Evolutionary conservation across 805 yeast species (phyloP).

Genomic region (Suhomyces vadensis): DNA sequence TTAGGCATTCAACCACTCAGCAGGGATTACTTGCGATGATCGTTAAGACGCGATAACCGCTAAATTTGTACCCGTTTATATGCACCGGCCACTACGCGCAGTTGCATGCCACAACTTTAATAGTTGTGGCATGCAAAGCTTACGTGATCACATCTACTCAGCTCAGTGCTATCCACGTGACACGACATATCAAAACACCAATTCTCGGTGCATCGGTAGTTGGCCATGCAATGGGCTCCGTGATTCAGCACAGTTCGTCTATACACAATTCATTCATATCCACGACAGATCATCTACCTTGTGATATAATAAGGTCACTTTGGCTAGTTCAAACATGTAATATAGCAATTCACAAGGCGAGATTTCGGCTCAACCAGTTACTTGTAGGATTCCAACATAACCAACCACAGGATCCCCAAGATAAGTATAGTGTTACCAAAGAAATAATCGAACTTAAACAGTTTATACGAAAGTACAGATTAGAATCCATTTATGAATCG

Average conservation of each 20-base stretch:
- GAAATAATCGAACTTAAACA: constrained; percentile 12
- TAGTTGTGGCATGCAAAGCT: no score
- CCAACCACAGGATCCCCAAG: background rate
- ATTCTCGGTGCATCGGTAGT: no score
- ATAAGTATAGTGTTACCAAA: background rate
- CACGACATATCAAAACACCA: background rate
- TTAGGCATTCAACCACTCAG: no score
- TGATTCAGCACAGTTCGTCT: constrained; percentile 16
- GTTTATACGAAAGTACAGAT: constrained; percentile 11
- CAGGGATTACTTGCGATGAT: no score
- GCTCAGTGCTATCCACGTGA: no score
- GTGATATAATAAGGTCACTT: constrained; percentile 43
- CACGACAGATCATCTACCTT: constrained; percentile 45
- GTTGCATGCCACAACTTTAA: no score
- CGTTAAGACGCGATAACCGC: no score
- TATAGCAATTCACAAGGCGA: constrained; percentile 23
- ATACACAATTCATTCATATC: constrained; percentile 40
- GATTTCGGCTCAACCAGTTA: constrained; percentile 8
- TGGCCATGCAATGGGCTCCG: constrained; percentile 5
- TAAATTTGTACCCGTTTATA: no score
- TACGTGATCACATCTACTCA: no score
- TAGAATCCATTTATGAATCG: constrained; percentile 30
- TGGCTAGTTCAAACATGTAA: constrained; percentile 45
- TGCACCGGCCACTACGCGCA: no score
- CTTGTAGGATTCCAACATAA: constrained; percentile 8